phyloP scores from a whole-genome alignment of 148 eudicot genomes.

The Dianthus caryophyllus region DNA sequence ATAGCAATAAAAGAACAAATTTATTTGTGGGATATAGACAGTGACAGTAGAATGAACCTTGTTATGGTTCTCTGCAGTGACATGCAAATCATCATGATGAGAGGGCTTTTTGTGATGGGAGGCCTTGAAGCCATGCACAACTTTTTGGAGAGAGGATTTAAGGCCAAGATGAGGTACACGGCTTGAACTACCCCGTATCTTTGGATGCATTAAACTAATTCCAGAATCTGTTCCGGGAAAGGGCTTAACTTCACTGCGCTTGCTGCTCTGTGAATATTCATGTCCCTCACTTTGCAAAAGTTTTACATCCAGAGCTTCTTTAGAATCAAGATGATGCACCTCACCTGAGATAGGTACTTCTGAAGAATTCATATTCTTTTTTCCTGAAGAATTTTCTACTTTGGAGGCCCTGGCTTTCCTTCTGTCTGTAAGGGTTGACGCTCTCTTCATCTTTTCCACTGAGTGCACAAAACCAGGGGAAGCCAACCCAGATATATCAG shows the following conservation, averaged over 20 bases:
- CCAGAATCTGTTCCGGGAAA: slow-evolving; percentile 15
- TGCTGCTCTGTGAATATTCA: slow-evolving; percentile 14
- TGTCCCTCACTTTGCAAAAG: slow-evolving; percentile 5
- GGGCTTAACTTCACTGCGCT: background rate
- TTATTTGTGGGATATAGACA: background rate
- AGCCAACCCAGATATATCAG: background rate
- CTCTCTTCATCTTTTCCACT: slow-evolving; percentile 13
- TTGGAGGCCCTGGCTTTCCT: slow-evolving; percentile 24
- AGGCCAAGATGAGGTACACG: slow-evolving; percentile 22
- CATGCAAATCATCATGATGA: slow-evolving; percentile 2
- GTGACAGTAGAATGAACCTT: slow-evolving; percentile 15
- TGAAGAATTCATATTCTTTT: slow-evolving; percentile 2
- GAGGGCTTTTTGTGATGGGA: slow-evolving; percentile 25
- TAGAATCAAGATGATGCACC: slow-evolving; percentile 9
- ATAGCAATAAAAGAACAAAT: background rate
- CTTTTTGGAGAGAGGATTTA: slow-evolving; percentile 31
- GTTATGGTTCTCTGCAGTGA: slow-evolving; percentile 5
- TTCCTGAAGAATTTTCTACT: slow-evolving; percentile 7
- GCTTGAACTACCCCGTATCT: slow-evolving; percentile 16
- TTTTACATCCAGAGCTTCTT: slow-evolving; percentile 17
- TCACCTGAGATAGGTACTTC: slow-evolving; percentile 12
- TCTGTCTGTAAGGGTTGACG: slow-evolving; percentile 14
- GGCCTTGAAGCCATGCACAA: slow-evolving; percentile 24
- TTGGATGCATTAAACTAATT: slow-evolving; percentile 10
- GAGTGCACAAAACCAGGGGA: slow-evolving; percentile 16